Evolutionary conservation across 345 rosid genomes (phyloP).

Genomic region (Litchi chinensis): DNA sequence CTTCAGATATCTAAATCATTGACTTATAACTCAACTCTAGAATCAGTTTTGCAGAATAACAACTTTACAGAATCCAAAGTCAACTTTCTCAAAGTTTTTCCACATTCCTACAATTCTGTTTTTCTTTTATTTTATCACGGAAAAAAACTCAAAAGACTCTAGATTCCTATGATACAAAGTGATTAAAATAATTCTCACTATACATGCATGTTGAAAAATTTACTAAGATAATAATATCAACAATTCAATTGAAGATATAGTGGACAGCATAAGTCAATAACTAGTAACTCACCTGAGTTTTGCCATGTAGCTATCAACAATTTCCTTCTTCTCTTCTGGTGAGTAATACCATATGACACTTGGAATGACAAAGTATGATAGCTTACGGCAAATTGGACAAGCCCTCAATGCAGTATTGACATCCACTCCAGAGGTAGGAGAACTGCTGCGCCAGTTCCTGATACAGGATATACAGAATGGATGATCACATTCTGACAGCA

Average conservation of each 20-base stretch:
- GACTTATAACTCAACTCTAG: neutral
- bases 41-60: neutral
- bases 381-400: slow-evolving; percentile 93
- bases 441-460: slow-evolving; percentile 84
- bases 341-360: slow-evolving; percentile 90
- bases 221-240: neutral
- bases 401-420: slow-evolving; percentile 78
- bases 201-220: neutral
- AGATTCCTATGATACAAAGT: neutral
- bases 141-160: neutral
- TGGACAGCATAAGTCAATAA: neutral
- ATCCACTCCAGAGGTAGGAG: slow-evolving; percentile 90
- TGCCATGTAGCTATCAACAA: slow-evolving; percentile 76
- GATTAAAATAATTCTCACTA: neutral
- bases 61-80: neutral
- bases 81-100: neutral
- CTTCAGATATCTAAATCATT: slow-evolving; percentile 1
- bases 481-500: slow-evolving; percentile 95
- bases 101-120: neutral
- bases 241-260: neutral
- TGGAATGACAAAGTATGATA: slow-evolving; percentile 93
- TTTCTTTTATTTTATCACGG: neutral
- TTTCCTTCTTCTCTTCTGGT: slow-evolving; percentile 79
- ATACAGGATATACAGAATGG: slow-evolving; percentile 92
- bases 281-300: slow-evolving; percentile 63